Conservation (phyloP, 2,329 filamentous ascomycete genomes). For the Verticillium longisporum region DNA sequence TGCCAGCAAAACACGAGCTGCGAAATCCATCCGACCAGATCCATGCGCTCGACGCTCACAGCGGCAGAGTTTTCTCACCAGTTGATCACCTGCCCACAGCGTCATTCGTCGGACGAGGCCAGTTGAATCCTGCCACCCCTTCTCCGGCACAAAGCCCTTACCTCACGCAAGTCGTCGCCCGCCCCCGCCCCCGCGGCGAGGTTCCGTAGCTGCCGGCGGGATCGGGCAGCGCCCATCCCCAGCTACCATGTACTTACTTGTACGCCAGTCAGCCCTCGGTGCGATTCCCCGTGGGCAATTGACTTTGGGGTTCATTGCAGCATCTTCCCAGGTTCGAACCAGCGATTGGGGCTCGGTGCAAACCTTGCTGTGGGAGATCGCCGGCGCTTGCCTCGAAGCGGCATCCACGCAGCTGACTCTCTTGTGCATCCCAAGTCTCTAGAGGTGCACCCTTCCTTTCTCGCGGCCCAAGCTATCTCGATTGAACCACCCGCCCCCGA, state of each 20-base stretch:
- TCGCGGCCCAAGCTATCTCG: not conserved
- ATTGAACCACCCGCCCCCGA: no score
- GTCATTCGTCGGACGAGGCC: not conserved
- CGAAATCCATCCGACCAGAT: not conserved
- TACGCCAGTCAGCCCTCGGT: not conserved
- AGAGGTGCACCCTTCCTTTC: not conserved
- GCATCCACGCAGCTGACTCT: not conserved
- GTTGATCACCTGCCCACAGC: not conserved
- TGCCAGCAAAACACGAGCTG: not conserved
- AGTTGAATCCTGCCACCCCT: not conserved
- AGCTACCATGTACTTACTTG: no score
- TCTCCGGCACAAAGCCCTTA: not conserved
- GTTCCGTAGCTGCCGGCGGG: not conserved
- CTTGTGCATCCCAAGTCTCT: not conserved
- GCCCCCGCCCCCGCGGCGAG: not conserved
- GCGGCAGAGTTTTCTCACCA: not conserved
- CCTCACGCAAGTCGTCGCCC: not conserved
- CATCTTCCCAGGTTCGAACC: not conserved
- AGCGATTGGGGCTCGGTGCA: not conserved
- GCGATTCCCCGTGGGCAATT: not conserved
- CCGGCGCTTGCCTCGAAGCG: not conserved
- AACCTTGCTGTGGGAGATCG: not conserved
- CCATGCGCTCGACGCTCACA: not conserved
- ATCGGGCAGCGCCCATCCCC: not conserved
- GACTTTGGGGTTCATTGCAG: not conserved